Base-by-base conservation (phyloP, 2,329 filamentous ascomycete species). In the Fusarium sp. region DNA sequence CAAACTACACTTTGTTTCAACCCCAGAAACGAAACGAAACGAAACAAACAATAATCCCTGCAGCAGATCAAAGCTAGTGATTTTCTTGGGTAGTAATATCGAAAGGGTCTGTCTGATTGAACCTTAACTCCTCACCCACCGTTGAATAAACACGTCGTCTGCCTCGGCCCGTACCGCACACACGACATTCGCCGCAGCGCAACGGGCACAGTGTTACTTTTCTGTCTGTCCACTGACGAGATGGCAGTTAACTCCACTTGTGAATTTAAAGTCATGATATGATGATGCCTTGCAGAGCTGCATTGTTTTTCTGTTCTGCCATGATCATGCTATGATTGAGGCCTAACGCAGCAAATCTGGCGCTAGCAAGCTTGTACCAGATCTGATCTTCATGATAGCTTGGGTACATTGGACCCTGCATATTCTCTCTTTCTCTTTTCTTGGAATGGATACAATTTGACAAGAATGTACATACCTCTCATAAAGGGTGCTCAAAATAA, bases 141-240 rank as follows among this genome's bases (percentile, higher is more conserved):
- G 39, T 56, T 40, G 29, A 29, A 27, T 49, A 45, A 40, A 52
- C 51, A 47, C 65, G 27, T 21, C 60, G 57, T 58, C 35, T 51
- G 25, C 52, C 55, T 62, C 60, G 65, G 65, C 47, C 65, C 65
- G 65, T 56, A 58, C 60, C 66, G 55, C 48, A 27, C 66, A 51
- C 48, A 27, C 20, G 37, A 20, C 25, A 41, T 33, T 20, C 14
- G 35, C 25, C 20, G 31, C 29, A 50, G 0, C 10, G 25, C 18
- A 57, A 27, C 17, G 21, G 21, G n/a, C n/a, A n/a, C n/a, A 6
- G 4, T 31, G 35, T 25, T 20, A 2, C 14, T 10, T 27, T 51
- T 25, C 10, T n/a, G n/a, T n/a, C 14, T 21, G n/a, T 48, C 53
- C 53, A 58, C 41, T 49, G 33, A 21, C 15, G 15, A 29, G 15